Evolutionary conservation across 345 rosid genomes (phyloP).

Genomic region (Gossypium longicalyx): DNA sequence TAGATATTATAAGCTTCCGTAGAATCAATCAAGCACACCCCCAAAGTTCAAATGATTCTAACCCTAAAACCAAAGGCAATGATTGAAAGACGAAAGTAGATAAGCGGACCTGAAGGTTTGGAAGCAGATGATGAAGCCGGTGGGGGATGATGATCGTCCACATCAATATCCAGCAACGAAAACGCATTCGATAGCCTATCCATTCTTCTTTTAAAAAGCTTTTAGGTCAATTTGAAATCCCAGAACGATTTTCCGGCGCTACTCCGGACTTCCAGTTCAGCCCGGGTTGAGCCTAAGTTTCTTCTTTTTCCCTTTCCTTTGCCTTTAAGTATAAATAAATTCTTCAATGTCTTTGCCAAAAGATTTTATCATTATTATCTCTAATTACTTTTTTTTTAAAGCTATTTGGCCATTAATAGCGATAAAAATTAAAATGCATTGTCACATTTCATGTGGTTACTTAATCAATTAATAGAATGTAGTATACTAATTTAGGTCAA

Average conservation of each 20-base stretch:
- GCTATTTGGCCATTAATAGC: no score
- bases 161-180: slow-evolving; percentile 6
- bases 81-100: background rate
- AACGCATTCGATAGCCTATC: slow-evolving; percentile 1
- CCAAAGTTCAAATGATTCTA: background rate
- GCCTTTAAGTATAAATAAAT: background rate
- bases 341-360: no score
- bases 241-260: background rate
- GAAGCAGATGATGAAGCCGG: slow-evolving; percentile 2
- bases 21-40: background rate
- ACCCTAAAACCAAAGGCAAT: background rate
- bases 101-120: background rate
- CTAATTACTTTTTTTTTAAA: no score
- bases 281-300: background rate
- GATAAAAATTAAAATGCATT: no score
- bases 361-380: no score
- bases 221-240: background rate
- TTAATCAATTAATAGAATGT: no score
- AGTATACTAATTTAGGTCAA: no score
- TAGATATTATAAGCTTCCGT: background rate
- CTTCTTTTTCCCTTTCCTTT: background rate
- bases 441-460: no score
- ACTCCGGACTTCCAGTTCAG: background rate
- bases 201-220: background rate
- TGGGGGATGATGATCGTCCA: background rate